These are phyloP conservation scores for Salix arbutifolia DNA, from an alignment of 345 rosid genomes.

Conservation along the genomic window DNA sequence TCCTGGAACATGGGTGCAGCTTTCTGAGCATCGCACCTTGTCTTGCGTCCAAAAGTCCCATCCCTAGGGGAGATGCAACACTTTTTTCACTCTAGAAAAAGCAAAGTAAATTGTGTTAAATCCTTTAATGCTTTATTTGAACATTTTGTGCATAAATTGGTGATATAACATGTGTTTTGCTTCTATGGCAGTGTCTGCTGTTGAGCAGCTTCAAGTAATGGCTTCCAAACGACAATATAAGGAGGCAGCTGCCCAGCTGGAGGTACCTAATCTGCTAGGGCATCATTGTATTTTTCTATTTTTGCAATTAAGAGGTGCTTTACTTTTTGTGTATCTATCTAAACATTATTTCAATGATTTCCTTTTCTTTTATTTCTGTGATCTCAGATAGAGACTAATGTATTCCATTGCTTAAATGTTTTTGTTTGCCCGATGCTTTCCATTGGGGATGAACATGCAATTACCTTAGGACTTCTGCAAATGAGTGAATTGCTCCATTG, in stretches of 20 bases:
- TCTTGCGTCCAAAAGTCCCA: too few relatives aligned
- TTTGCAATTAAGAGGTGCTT: neutral
- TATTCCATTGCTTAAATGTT: neutral
- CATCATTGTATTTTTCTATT: neutral
- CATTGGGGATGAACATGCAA: neutral
- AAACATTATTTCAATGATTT: neutral
- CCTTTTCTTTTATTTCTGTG: neutral
- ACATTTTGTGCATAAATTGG: conserved; percentile 8
- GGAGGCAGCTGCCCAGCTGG: conserved; percentile 97
- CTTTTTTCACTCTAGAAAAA: too few relatives aligned
- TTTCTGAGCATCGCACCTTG: too few relatives aligned
- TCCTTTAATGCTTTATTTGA: neutral
- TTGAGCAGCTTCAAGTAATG: conserved; percentile 98
- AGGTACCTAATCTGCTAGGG: conserved; percentile 46
- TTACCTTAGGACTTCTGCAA: neutral
- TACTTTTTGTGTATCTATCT: neutral
- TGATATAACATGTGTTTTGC: conserved; percentile 15
- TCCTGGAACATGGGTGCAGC: too few relatives aligned
- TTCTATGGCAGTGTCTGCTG: conserved; percentile 78
- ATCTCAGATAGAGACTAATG: neutral
- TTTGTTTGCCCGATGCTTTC: neutral
- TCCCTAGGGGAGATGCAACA: too few relatives aligned
- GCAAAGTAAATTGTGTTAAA: too few relatives aligned
- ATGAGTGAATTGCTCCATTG: neutral
- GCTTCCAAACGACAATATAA: conserved; percentile 94